phyloP scores from a whole-genome alignment of 2,329 filamentous ascomycete species.

The Sarocladiaceae sp. region DNA sequence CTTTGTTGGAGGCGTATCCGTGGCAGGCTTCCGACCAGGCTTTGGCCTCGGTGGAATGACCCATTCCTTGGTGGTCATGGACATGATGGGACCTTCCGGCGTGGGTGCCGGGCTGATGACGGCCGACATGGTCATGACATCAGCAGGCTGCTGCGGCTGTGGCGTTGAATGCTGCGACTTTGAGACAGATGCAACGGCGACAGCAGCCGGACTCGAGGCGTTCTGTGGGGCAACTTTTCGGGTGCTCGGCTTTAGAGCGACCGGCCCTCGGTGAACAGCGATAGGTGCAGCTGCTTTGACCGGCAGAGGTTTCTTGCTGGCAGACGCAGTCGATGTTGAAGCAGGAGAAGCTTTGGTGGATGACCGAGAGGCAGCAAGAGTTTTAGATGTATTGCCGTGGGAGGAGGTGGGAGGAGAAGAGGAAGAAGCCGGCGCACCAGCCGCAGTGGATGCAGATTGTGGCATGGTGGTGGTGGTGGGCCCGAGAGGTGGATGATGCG shows the following conservation, averaged over 20 bases:
- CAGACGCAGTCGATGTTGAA: not conserved
- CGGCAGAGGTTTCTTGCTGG: conserved; percentile 3
- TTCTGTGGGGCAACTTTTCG: conserved; percentile 26
- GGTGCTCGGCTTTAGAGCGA: conserved; percentile 18
- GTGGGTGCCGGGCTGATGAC: conserved; percentile 38
- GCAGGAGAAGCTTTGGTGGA: not conserved
- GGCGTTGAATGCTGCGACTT: conserved; percentile 19
- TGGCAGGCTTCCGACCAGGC: conserved; percentile 89
- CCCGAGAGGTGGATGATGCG: not conserved
- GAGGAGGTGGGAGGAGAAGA: conserved; percentile 51
- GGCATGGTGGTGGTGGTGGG: no score
- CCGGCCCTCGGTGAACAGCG: not conserved
- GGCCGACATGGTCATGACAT: conserved; percentile 45
- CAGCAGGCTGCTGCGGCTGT: conserved; percentile 31
- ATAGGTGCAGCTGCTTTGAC: not conserved
- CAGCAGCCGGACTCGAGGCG: conserved; percentile 22
- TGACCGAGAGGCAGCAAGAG: not conserved
- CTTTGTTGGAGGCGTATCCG: conserved; percentile 88
- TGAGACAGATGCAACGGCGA: conserved; percentile 13
- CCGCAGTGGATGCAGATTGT: conserved; percentile 6
- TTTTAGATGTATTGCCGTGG: conserved; percentile 31
- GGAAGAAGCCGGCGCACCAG: conserved; percentile 12
- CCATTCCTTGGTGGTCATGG: conserved; percentile 80
- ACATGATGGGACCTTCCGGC: conserved; percentile 31
- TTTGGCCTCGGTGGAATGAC: conserved; percentile 79